Base-by-base conservation (phyloP, 176 grass and related monocot genomes). In the Musa beccarii region DNA sequence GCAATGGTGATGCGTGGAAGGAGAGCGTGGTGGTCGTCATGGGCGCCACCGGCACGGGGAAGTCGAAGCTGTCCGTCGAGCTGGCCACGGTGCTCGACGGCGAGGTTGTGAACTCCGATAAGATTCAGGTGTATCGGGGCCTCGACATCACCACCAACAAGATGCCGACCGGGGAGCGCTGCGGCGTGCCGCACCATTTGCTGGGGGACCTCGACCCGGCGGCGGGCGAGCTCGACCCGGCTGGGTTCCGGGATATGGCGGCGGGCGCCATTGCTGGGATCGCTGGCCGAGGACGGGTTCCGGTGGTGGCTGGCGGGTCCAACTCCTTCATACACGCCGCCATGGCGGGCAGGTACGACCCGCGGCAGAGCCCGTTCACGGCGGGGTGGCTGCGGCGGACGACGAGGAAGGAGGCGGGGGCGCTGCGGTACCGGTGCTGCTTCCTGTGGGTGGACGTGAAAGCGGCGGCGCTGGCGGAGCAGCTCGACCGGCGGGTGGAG, bases 71-170 rank as follows among this genome's bases (percentile, higher is more conserved):
- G 29, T 90, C 91, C 69, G 76, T 94, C 72, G 91, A 94, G 83
- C 83, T 84, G 0, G 85, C 85, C 24, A n/a, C 14, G 1, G 71
- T 22, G 52, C 49, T 88, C 14, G 72, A 51, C 7, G 85, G 88
- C 20, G 91, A 94, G 88, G 91, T 90, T 25, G 72, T 94, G 15
- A 94, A 94, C 87, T 79, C 91, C 0, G 91, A 94, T 24, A 94
- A 94, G 81, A 90, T 94, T 73, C 91, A 94, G 83, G 81, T 94
- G 26, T 90, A 94, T 73, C 16, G 8, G 13, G 91, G 85, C 70
- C 91, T 94, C 78, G 88, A 94, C 79, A 4, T 88, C 83, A 88
- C 88, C 75, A 94, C 91, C 72, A 94, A 94, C 88, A 94, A 94
- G 81, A 84, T 86, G 14, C 8, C 79, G 50, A 23, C 28, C 55